Conservation (phyloP, 2,329 filamentous ascomycete genomes). For the Capronia coronata region DNA sequence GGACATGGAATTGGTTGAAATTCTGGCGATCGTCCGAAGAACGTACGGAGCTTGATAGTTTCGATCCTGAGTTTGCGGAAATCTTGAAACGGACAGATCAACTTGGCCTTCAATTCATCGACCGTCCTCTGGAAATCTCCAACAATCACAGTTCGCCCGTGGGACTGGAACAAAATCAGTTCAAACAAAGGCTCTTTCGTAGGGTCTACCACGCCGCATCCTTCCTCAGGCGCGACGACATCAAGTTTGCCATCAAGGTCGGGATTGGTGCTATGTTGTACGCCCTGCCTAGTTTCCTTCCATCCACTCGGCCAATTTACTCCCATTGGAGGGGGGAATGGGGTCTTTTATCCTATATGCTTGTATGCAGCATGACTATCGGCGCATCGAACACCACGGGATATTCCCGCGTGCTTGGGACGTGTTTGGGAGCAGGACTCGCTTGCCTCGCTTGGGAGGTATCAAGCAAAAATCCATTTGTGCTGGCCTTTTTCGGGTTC, state of each 20-base stretch:
- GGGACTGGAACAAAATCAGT: conserved; percentile 13
- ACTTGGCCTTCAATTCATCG: conserved; percentile 24
- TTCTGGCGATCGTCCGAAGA: conserved; percentile 54
- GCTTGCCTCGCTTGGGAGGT: conserved; percentile 73
- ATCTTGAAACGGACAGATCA: conserved; percentile 13
- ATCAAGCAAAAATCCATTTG: conserved; percentile 64
- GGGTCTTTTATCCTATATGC: conserved; percentile 94
- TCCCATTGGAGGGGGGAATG: conserved; percentile 90
- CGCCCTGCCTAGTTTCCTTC: conserved; percentile 81
- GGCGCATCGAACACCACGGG: conserved; percentile 93
- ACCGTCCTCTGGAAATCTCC: conserved; percentile 11
- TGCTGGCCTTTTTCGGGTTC: conserved; percentile 76
- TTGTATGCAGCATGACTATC: conserved; percentile 96
- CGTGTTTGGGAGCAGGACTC: conserved; percentile 68
- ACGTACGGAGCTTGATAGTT: conserved; percentile 29
- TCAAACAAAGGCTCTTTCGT: conserved; percentile 23
- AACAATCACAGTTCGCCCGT: conserved; percentile 4
- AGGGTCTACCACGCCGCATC: conserved; percentile 51
- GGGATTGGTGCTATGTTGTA: conserved; percentile 83
- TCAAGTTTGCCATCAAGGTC: conserved; percentile 83
- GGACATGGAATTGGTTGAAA: conserved; percentile 77
- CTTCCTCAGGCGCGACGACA: conserved; percentile 58
- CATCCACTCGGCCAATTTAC: conserved; percentile 70
- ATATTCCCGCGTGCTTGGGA: conserved; percentile 77
- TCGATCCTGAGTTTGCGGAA: conserved; percentile 15